These are phyloP conservation scores for Dictyostelium firmibasis DNA, from an alignment of 78 protist species.

Conservation along the genomic window DNA sequence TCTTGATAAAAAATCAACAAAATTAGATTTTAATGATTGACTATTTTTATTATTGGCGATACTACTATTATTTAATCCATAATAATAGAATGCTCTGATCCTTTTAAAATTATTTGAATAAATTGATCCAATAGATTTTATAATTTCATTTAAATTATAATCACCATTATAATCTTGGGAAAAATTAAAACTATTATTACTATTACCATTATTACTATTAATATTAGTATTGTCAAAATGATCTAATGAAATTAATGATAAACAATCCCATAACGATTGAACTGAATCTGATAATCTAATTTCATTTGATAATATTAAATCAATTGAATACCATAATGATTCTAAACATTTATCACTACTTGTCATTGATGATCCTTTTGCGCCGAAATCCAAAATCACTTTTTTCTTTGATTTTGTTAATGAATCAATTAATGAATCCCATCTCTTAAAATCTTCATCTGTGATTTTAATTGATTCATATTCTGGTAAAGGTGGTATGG, in stretches of 20 bases:
- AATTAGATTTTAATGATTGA: not conserved
- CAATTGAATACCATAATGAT: conserved; percentile 10
- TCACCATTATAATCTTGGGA: not conserved
- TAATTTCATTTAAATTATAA: not conserved
- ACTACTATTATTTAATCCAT: not conserved
- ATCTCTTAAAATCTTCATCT: not conserved
- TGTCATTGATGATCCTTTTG: conserved; percentile 49
- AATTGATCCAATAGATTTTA: not conserved
- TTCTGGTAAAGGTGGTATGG: not conserved
- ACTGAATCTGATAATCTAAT: not conserved
- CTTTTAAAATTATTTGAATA: not conserved
- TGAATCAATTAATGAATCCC: conserved; percentile 15
- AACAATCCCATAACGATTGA: not conserved
- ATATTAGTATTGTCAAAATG: not conserved
- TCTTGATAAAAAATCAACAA: not conserved
- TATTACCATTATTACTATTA: too few species aligned
- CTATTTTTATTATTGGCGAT: not conserved
- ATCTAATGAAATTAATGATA: not conserved
- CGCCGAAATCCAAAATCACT: conserved; percentile 38
- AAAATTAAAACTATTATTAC: not conserved
- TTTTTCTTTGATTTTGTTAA: conserved; percentile 4
- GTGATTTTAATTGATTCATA: not conserved
- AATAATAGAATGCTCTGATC: not conserved
- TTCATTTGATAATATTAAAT: conserved; percentile 14
- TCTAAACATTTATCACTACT: conserved; percentile 16